Evolutionary conservation across 768 basidiomycete species (phyloP), one percentile per base, ranked within the genome.

Genomic region (Naganishia antarctica): DNA sequence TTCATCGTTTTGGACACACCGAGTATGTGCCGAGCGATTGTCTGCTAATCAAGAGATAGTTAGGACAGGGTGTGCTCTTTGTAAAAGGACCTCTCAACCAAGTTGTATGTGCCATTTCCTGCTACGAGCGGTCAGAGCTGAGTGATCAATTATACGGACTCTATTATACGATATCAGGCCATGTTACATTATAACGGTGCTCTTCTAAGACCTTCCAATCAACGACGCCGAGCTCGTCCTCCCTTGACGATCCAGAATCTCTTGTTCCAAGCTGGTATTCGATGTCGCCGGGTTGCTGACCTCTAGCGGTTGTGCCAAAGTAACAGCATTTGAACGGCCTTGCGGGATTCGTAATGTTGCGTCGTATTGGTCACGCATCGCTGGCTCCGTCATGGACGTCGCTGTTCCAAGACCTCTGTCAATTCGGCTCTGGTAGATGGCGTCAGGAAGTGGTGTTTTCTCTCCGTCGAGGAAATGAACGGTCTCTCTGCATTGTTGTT

Each of bases 201-300:
- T 16, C 37, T 7, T 40, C 16, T 16, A 40, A 16, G 7, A 40
- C 37, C 37, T 40, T 31, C 31, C 31, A 4, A 51, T 51, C 50
- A 51, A 51, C 18, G 50, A 31, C 18, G 50, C 50, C 1, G 31
- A 31, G 12, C 50, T 51, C 29, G 31, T 34, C 50, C 8, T 1
- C 5, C 50, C 21, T 21, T 51, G 29, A 2, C 50, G 50, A 28
- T 51, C 31, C 50, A 51, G 18, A 37, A 51, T 34, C 50, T 51
- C 50, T 34, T 51, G 26, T 31, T 51, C 50, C 12, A 51, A 34
- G 7, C 28, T 34, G 15, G 50, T 31, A 18, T 28, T 31, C 2
- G 50, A 51, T 2, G 28, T 29, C n/a, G n/a, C n/a, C n/a, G 28
- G 7, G 31, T 51, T 18, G 28, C 29, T n/a, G n/a, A 34, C 28